Base-by-base conservation (phyloP, 495 filamentous ascomycete species). In the Neohortaea acidophila region DNA sequence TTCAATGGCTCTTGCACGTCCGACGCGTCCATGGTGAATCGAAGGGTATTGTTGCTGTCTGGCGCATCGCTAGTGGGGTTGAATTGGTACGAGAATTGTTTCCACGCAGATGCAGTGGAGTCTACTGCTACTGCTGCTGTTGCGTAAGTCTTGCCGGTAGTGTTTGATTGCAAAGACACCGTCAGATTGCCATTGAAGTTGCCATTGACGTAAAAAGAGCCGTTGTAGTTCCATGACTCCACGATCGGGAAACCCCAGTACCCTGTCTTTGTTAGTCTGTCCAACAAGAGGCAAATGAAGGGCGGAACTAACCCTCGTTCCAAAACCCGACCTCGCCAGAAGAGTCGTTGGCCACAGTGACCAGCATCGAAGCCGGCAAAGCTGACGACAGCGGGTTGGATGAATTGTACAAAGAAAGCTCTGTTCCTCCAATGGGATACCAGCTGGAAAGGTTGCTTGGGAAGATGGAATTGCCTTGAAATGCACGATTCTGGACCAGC, bases 401-500 rank as follows among this genome's bases (percentile, higher is more conserved):
- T 7, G 62, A 45, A 21, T 49, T 56, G 39, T 73, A 59, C 19
- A 79, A 58, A 4, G 56, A 59, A 22, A 81, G 60, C 10, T 48
- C 43, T 10, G 63, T 65, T 17, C 57, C 60, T 19, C 66, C 66
- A 25, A 81, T 57, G 7, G 71, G 45, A 14, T 63, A 56, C 65
- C 77, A 81, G 15, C 77, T 56, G 8, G 60, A 64, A 4, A 60
- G 52, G 2, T 44, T 61, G 5, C 52, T 55, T 20, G 59, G 58
- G 28, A 40, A 52, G 38, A 45, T 25, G 14, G 11, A 12, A 28
- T 44, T 47, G 38, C 70, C 71, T 51, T 77, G 72, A 39, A 85
- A 83, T n/a, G 77, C 80, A 33, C 79, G 70, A 55, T 84, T 84
- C 21, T 63, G 63, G 20, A 84, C 72, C 11, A 84, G 54, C 49